phyloP scores from a whole-genome alignment of 2,329 filamentous ascomycete genomes.

The Fusarium sp. region DNA sequence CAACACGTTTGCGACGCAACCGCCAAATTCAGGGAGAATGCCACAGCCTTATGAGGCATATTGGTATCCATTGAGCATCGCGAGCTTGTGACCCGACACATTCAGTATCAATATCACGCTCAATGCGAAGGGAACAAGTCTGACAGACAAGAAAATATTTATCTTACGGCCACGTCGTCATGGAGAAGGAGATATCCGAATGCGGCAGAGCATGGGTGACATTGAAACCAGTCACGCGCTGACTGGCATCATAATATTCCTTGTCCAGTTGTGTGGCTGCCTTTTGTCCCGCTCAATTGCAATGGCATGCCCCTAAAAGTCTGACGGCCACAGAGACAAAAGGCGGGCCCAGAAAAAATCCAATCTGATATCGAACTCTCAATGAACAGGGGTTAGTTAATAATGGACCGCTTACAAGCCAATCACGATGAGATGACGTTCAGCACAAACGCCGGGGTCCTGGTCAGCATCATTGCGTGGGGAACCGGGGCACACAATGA shows the following conservation, averaged over 20 bases:
- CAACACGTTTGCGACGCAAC: neutral
- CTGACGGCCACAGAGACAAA: slow-evolving; percentile 27
- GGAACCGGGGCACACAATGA: slow-evolving; percentile 36
- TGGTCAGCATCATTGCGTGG: slow-evolving; percentile 40
- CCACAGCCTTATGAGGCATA: slow-evolving; percentile 27
- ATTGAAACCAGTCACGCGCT: slow-evolving; percentile 41
- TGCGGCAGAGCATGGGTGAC: slow-evolving; percentile 35
- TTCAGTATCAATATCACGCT: neutral
- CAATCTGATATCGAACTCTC: slow-evolving; percentile 50
- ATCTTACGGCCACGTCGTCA: slow-evolving; percentile 35
- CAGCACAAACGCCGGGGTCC: slow-evolving; percentile 42
- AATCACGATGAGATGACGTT: slow-evolving; percentile 50
- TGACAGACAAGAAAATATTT: neutral
- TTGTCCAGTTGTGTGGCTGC: slow-evolving; percentile 38
- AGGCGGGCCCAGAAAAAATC: slow-evolving; percentile 39
- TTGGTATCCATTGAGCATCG: slow-evolving; percentile 1
- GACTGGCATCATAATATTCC: slow-evolving; percentile 35
- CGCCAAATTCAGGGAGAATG: slow-evolving; percentile 5
- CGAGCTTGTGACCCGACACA: neutral
- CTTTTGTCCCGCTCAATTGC: slow-evolving; percentile 22
- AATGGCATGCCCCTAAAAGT: slow-evolving; percentile 34
- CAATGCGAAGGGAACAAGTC: neutral
- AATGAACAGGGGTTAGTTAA: slow-evolving; percentile 46
- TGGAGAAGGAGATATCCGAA: slow-evolving; percentile 29
- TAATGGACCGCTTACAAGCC: slow-evolving; percentile 42